Evolutionary conservation across 1,284 basidiomycete genomes (phyloP), one percentile per base, ranked within the genome.

Genomic region (Agaricales sp.): DNA sequence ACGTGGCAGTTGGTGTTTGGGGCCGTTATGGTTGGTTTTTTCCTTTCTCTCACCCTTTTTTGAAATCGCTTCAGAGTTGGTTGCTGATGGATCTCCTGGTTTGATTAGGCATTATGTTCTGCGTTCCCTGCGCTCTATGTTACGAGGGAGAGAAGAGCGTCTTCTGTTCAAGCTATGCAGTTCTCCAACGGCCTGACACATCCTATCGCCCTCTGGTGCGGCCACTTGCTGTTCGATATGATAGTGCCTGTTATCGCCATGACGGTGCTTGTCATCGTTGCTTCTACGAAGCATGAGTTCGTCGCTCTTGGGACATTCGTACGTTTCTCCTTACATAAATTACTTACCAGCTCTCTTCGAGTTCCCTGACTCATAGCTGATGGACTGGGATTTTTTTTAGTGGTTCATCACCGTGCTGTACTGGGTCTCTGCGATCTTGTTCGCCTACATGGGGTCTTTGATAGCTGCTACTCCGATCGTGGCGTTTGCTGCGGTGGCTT

Each of bases 101-200:
- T 18, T 20, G 47, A 49, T 0, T 56, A 85, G 78, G 73, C 80
- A 14, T 78, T 87, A 0, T 89, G 77, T 61, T 85, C 87, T 1
- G 87, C 87, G 0, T 91, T 91, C 63, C 87, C 82, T 54, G 73
- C 82, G 4, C 61, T 91, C 13, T 91, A 90, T 60, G 82, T 87
- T 3, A 77, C 78, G n/a, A 75, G 71, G 54, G 85, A 84, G 59
- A 75, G 78, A 23, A 71, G 72, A 16, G 39, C 18, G 39, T 82
- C 80, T 4, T 78, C 76, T 38, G 84, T 82, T 2, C 86, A 82
- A 63, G 84, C 82, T 3, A 90, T 86, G 82, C 81, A 85, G 53
- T 65, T 84, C 22, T 87, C 82, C 24, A 91, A 91, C 58, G 87
- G 87, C 0, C 67, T 89, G 25, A 74, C 80, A 3, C 70, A 84